phyloP scores from a whole-genome alignment of 1,284 basidiomycete genomes.

The Naganishia albida region DNA sequence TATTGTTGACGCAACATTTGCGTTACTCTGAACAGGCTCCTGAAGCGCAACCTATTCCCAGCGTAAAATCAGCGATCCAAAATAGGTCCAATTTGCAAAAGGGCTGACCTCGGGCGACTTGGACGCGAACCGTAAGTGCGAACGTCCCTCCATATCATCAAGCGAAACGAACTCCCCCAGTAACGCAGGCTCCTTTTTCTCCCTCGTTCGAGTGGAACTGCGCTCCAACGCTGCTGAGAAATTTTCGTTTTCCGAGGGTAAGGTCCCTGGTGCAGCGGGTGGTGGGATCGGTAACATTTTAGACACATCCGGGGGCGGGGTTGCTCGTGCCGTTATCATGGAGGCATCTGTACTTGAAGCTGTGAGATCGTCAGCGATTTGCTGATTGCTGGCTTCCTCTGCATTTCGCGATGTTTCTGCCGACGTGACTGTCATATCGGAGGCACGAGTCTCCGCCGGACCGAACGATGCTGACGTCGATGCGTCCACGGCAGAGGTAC shows the following conservation, averaged over 20 bases:
- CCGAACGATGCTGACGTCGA: no score
- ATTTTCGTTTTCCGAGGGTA: neutral
- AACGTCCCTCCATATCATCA: conserved; percentile 22
- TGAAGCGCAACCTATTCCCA: neutral
- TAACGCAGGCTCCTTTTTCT: conserved; percentile 17
- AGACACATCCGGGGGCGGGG: no score
- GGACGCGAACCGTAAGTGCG: conserved; percentile 11
- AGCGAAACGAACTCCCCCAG: conserved; percentile 21
- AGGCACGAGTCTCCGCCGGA: no score
- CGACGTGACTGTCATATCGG: no score
- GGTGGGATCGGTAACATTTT: no score
- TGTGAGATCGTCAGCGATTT: no score
- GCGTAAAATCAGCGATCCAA: neutral
- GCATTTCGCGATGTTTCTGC: no score
- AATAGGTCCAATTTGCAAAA: neutral
- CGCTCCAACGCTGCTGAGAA: neutral
- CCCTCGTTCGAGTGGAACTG: neutral
- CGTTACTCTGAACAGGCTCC: neutral
- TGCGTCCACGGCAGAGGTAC: no score
- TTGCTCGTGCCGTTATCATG: no score
- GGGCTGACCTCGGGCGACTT: conserved; percentile 18
- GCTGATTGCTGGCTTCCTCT: no score
- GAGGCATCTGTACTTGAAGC: no score
- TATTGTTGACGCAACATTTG: neutral
- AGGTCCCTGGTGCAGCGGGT: neutral